Evolutionary conservation across 2,329 filamentous ascomycete species (phyloP).

Genomic region (Ceratocystis smalleyi): DNA sequence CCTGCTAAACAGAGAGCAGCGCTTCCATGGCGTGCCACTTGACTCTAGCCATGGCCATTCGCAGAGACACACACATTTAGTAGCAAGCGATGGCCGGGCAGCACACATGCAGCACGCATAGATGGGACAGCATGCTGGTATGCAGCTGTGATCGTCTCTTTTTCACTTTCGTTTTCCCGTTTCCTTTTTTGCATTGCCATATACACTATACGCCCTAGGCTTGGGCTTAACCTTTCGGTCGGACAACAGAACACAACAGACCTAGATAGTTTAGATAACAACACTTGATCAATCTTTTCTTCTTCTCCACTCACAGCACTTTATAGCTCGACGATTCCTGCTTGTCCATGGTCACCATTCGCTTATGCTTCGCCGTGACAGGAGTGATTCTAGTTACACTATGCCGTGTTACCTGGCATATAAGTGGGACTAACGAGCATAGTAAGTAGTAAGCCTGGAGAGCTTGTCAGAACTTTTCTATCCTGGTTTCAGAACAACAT

Average conservation of each 20-base stretch:
- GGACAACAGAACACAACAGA: not conserved
- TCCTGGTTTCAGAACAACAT: too few relatives aligned
- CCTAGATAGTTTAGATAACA: not conserved
- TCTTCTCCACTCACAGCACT: not conserved
- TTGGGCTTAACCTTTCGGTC: not conserved
- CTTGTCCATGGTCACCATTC: too few relatives aligned
- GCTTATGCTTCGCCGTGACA: too few relatives aligned
- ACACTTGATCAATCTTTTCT: not conserved
- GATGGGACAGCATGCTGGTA: not conserved
- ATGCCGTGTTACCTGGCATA: too few relatives aligned
- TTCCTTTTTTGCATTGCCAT: not conserved
- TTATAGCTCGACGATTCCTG: not conserved
- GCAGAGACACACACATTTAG: not conserved
- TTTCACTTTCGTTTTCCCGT: not conserved
- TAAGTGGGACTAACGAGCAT: too few relatives aligned
- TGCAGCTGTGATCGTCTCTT: not conserved
- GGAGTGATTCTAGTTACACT: too few relatives aligned
- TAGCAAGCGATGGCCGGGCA: not conserved
- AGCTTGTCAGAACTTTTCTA: too few relatives aligned
- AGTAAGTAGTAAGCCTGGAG: too few relatives aligned
- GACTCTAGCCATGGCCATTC: not conserved
- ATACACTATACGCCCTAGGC: not conserved
- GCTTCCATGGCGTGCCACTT: constrained; percentile 3
- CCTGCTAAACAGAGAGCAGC: constrained; percentile 7
- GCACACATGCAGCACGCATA: constrained; percentile 4